A percentile compares a stretch with the other conserved stretches of the same genome.
phyloP scores from a whole-genome alignment of 176 grass and related monocot genomes.

The Secale cereale region DNA sequence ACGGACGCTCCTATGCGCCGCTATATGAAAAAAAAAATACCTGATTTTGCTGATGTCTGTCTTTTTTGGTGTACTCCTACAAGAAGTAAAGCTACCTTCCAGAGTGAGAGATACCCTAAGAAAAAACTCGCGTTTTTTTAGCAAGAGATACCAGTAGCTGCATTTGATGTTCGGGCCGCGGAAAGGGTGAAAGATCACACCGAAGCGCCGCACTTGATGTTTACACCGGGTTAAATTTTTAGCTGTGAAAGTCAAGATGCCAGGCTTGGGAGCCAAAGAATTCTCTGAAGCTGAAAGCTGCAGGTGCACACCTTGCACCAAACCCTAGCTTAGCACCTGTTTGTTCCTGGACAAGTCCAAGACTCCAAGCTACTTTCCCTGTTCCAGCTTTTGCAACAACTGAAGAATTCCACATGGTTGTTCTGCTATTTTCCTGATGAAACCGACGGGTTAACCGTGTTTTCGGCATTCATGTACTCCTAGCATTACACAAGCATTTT shows the following conservation, averaged over 20 bases:
- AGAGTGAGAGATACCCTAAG: neutral
- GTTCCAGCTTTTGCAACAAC: conserved; percentile 1
- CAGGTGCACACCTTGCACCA: conserved; percentile 15
- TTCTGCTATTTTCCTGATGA: neutral
- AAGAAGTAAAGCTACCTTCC: neutral
- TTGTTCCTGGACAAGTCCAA: conserved; percentile 13
- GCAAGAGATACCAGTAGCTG: conserved; percentile 20
- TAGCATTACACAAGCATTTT: neutral
- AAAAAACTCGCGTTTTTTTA: neutral
- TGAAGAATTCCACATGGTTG: neutral
- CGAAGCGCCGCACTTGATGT: neutral
- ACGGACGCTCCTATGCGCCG: neutral
- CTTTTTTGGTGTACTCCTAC: neutral
- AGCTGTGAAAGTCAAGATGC: neutral
- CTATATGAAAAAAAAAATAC: neutral
- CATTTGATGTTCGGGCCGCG: neutral
- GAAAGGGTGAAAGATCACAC: conserved; percentile 3
- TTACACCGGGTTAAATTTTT: neutral
- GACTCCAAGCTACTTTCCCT: neutral
- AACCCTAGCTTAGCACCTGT: neutral
- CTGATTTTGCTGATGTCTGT: conserved; percentile 24
- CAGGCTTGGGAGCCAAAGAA: conserved; percentile 8
- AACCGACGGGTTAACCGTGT: neutral
- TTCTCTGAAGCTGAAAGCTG: conserved; percentile 11
- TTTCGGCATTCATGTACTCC: conserved; percentile 11